Percentiles rank a stretch among this genome's conserved stretches.
Conservation (phyloP, 2,329 filamentous ascomycete species). For the Macrophomina tecta region DNA sequence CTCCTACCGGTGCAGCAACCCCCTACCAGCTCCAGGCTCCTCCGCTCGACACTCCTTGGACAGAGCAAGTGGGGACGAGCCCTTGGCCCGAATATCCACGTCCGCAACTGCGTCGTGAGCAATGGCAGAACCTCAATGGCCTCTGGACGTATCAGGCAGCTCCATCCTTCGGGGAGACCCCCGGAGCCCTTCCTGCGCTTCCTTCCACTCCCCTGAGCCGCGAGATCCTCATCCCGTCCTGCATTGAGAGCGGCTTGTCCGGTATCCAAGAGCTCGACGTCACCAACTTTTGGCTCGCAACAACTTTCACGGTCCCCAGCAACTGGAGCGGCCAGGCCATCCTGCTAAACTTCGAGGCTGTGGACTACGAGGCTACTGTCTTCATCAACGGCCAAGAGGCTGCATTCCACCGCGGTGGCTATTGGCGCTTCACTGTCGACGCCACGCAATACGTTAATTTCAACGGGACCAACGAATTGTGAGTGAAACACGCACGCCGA, state of each 20-base stretch:
- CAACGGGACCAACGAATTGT: conserved; percentile 62
- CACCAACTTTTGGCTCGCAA: conserved; percentile 57
- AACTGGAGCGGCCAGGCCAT: conserved; percentile 55
- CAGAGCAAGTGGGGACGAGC: conserved; percentile 57
- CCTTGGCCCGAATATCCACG: conserved; percentile 66
- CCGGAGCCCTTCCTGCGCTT: conserved; percentile 42
- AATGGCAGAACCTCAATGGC: conserved; percentile 64
- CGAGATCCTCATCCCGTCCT: conserved; percentile 59
- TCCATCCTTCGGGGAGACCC: conserved; percentile 36
- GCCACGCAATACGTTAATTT: conserved; percentile 54
- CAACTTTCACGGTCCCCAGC: conserved; percentile 57
- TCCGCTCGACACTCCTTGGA: conserved; percentile 59
- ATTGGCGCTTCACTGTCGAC: conserved; percentile 67
- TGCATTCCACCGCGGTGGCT: conserved; percentile 64
- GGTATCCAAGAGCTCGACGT: conserved; percentile 51
- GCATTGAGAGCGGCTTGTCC: conserved; percentile 60
- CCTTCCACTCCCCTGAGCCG: conserved; percentile 55
- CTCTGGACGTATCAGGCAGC: conserved; percentile 61
- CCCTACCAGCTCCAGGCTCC: conserved; percentile 49
- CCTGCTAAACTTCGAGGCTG: conserved; percentile 64
- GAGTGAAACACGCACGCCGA: conserved; percentile 33
- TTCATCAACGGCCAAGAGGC: conserved; percentile 63
- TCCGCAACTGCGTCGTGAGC: conserved; percentile 60
- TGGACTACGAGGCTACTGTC: conserved; percentile 64
- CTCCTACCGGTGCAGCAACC: conserved; percentile 31